A percentile compares a stretch with the other conserved stretches of the same genome.
phyloP scores from a whole-genome alignment of 257 asterid genomes.

The Vinca minor region DNA sequence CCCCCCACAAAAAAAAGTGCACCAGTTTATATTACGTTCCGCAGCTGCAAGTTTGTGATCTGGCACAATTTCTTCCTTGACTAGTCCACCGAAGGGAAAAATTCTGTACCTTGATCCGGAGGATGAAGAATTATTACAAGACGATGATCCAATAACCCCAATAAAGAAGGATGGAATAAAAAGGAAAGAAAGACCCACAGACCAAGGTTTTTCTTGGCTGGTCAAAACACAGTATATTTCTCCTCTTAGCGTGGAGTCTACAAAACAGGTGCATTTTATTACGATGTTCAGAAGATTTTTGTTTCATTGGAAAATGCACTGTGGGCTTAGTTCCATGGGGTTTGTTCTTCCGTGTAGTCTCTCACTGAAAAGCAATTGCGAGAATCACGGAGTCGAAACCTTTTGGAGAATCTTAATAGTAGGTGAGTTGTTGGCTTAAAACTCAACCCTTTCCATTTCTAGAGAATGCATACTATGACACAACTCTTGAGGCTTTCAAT shows the following conservation, averaged over 20 bases:
- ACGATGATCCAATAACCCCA: constrained; percentile 81
- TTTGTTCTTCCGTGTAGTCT: constrained; percentile 46
- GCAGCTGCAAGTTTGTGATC: constrained; percentile 16
- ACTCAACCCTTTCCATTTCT: constrained; percentile 9
- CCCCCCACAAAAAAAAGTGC: neutral
- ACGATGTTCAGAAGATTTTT: constrained; percentile 11
- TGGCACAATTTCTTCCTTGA: constrained; percentile 21
- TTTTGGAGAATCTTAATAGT: constrained; percentile 74
- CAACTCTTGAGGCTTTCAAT: constrained; percentile 1
- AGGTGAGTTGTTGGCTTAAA: constrained; percentile 44
- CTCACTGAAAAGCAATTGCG: constrained; percentile 84
- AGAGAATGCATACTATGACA: neutral
- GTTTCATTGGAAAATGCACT: constrained; percentile 3
- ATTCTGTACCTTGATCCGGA: constrained; percentile 66
- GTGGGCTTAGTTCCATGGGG: constrained; percentile 3
- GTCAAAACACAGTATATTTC: constrained; percentile 96
- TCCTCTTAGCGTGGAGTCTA: constrained; percentile 75
- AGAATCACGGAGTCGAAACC: constrained; percentile 55
- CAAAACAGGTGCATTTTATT: constrained; percentile 61
- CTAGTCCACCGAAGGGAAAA: constrained; percentile 81
- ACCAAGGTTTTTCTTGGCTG: constrained; percentile 94
- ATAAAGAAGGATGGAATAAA: constrained; percentile 76
- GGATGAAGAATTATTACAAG: constrained; percentile 88
- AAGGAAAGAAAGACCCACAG: constrained; percentile 91
- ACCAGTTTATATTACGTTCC: neutral